Evolutionary conservation across 2,329 filamentous ascomycete species (phyloP).

Genomic region (Aspergillus spinulosporus): DNA sequence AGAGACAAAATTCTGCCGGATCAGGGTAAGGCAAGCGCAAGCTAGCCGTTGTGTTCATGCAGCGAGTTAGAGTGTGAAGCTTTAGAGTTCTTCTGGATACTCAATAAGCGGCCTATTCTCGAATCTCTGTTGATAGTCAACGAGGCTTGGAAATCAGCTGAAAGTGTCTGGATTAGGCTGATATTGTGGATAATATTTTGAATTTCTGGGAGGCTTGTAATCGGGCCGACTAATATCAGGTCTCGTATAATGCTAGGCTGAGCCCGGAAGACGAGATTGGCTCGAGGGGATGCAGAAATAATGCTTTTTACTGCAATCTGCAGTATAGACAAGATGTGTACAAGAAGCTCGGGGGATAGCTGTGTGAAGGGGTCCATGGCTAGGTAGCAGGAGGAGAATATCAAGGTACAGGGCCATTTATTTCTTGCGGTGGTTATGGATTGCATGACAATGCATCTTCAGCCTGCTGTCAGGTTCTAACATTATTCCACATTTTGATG

Average conservation of each 20-base stretch:
- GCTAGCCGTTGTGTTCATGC: background rate
- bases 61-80: background rate
- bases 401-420: background rate
- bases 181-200: background rate
- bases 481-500: too few species aligned
- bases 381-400: background rate
- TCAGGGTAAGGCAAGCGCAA: background rate
- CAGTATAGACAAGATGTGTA: background rate
- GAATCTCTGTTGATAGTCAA: background rate
- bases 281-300: background rate
- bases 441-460: too few species aligned
- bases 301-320: background rate
- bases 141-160: background rate
- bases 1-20: background rate
- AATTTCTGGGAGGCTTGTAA: background rate
- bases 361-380: background rate
- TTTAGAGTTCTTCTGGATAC: background rate
- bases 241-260: background rate
- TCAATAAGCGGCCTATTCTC: background rate
- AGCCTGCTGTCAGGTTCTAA: too few species aligned
- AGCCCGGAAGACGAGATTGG: background rate
- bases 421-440: background rate
- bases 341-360: background rate
- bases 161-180: background rate
- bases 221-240: background rate